Conservation (phyloP, 257 asterid species). For the Hygrophila difformis region DNA sequence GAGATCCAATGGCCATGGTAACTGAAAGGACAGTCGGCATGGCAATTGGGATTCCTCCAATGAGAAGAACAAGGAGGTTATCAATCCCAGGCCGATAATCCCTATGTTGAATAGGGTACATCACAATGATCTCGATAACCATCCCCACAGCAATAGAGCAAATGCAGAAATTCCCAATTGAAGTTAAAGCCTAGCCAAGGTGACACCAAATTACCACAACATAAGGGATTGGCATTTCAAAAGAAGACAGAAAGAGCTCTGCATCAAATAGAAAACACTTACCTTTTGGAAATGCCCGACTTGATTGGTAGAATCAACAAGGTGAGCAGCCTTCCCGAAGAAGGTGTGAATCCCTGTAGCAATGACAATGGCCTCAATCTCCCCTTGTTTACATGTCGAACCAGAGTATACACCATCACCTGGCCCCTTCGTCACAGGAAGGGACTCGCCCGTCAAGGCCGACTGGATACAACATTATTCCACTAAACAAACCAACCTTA, state of each 20-base stretch:
- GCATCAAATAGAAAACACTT: constrained; percentile 11
- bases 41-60: constrained; percentile 97
- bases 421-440: constrained; percentile 92
- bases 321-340: constrained; percentile 97
- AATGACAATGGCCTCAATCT: constrained; percentile 81
- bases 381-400: constrained; percentile 97
- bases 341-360: constrained; percentile 98
- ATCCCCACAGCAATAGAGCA: constrained; percentile 98
- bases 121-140: constrained; percentile 81
- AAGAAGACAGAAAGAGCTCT: too few species aligned
- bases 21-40: constrained; percentile 99
- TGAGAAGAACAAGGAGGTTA: constrained; percentile 94
- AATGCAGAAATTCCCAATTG: constrained; percentile 95
- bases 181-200: constrained; percentile 66
- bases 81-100: constrained; percentile 91
- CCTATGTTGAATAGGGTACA: constrained; percentile 93
- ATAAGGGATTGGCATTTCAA: too few species aligned
- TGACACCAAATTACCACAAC: too few species aligned
- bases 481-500: background rate
- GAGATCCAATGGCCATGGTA: constrained; percentile 98
- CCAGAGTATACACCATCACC: constrained; percentile 98
- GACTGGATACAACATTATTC: constrained; percentile 42
- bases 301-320: constrained; percentile 88
- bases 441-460: constrained; percentile 95
- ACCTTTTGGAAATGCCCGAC: constrained; percentile 97